phyloP scores from a whole-genome alignment of 495 filamentous ascomycete species.

The Filosporella fistucella region DNA sequence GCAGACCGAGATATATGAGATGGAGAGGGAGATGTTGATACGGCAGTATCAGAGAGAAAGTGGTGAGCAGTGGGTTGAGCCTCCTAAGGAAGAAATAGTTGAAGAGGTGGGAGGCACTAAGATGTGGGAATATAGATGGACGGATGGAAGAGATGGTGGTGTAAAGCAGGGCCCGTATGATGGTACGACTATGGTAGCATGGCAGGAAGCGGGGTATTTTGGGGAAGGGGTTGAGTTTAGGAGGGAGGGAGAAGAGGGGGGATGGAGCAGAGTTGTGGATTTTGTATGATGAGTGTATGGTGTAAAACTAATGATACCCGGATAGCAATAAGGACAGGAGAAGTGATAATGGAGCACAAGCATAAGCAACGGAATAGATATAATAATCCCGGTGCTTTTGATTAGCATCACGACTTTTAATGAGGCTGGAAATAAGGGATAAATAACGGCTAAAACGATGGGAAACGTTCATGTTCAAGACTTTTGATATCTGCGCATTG shows the following conservation, averaged over 20 bases:
- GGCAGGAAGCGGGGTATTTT: constrained; percentile 90
- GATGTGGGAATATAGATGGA: constrained; percentile 92
- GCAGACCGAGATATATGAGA: constrained; percentile 84
- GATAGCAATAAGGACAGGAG: background rate
- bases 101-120: constrained; percentile 20
- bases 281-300: constrained; percentile 45
- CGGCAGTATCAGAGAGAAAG: constrained; percentile 83
- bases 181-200: constrained; percentile 74
- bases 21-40: constrained; percentile 76
- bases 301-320: constrained; percentile 16
- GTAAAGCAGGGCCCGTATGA: constrained; percentile 84
- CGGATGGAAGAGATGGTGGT: constrained; percentile 77
- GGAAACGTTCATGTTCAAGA: too few species aligned
- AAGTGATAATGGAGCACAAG: too few species aligned
- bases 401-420: too few species aligned
- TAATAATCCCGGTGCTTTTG: too few species aligned
- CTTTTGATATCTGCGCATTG: too few species aligned
- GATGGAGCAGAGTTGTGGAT: constrained; percentile 57
- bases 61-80: constrained; percentile 87
- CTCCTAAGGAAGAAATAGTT: constrained; percentile 22
- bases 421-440: too few species aligned
- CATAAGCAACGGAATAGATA: too few species aligned
- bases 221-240: constrained; percentile 89
- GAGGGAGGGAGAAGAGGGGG: constrained; percentile 46
- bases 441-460: too few species aligned